These are phyloP conservation scores for Termitomyces sp. DNA, from an alignment of 768 basidiomycete genomes.

Conservation along the genomic window DNA sequence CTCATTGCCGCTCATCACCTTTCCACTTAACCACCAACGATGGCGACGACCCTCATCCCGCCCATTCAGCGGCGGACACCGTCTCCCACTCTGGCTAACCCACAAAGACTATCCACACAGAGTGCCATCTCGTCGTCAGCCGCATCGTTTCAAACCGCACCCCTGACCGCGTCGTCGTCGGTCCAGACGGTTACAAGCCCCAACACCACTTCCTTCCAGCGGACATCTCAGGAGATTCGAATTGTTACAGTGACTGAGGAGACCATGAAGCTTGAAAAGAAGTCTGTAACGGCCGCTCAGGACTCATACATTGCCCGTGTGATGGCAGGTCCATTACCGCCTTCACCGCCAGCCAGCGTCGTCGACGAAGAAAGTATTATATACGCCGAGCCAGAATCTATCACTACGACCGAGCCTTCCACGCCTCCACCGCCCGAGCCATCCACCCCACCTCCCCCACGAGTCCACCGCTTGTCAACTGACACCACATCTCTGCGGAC, in stretches of 20 bases:
- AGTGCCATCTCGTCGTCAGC: constrained; percentile 31
- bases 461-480: constrained; percentile 46
- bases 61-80: constrained; percentile 23
- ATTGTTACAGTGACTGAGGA: constrained; percentile 55
- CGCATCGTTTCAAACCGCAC: constrained; percentile 35
- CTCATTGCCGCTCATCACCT: neutral
- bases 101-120: constrained; percentile 20
- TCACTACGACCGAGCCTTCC: constrained; percentile 4
- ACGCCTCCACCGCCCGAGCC: constrained; percentile 4
- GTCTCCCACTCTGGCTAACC: constrained; percentile 21
- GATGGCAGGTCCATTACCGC: constrained; percentile 28
- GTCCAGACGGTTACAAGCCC: constrained; percentile 15
- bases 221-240: constrained; percentile 46
- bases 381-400: constrained; percentile 12
- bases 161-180: constrained; percentile 23
- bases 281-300: constrained; percentile 1
- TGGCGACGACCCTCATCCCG: constrained; percentile 13
- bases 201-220: constrained; percentile 6
- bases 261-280: constrained; percentile 36
- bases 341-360: constrained; percentile 34
- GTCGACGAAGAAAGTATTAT: constrained; percentile 7
- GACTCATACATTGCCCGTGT: constrained; percentile 18
- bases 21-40: constrained; percentile 8
- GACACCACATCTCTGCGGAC: constrained; percentile 43
- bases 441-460: constrained; percentile 15